Percentiles rank a stretch among this genome's conserved stretches.
These are phyloP conservation scores for Gentiana macrophylla DNA, from an alignment of 257 asterid genomes.

Conservation along the genomic window DNA sequence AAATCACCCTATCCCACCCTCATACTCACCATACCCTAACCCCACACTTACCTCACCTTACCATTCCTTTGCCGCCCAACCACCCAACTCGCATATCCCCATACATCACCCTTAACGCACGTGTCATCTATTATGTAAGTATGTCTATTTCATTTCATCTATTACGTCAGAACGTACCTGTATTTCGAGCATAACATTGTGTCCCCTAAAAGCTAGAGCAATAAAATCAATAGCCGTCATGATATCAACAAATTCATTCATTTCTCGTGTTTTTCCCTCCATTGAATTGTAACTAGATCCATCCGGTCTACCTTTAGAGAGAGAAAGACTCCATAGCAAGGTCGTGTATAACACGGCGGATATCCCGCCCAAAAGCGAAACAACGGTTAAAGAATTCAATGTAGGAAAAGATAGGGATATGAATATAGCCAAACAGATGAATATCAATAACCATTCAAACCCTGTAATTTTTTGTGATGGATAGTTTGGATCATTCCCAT, in stretches of 20 bases:
- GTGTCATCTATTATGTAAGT: too few relatives aligned
- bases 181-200: slow-evolving; percentile 69
- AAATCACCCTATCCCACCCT: too few relatives aligned
- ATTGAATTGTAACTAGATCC: not conserved
- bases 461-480: slow-evolving; percentile 11
- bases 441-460: slow-evolving; percentile 48
- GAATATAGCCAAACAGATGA: slow-evolving; percentile 31
- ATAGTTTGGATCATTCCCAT: too few relatives aligned
- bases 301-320: slow-evolving; percentile 14
- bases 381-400: slow-evolving; percentile 35
- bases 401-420: slow-evolving; percentile 47
- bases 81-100: too few relatives aligned
- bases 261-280: not conserved
- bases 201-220: slow-evolving; percentile 23
- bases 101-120: too few relatives aligned
- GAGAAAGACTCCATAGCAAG: slow-evolving; percentile 29
- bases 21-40: too few relatives aligned
- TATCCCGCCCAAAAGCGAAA: slow-evolving; percentile 43
- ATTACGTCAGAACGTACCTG: slow-evolving; percentile 25
- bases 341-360: slow-evolving; percentile 26
- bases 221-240: slow-evolving; percentile 34
- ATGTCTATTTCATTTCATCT: too few relatives aligned
- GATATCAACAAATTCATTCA: slow-evolving; percentile 21
- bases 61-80: too few relatives aligned
- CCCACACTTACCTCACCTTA: too few relatives aligned